Conservation (phyloP, 192 early-diverging fungal species). For the Coemansia sp. region DNA sequence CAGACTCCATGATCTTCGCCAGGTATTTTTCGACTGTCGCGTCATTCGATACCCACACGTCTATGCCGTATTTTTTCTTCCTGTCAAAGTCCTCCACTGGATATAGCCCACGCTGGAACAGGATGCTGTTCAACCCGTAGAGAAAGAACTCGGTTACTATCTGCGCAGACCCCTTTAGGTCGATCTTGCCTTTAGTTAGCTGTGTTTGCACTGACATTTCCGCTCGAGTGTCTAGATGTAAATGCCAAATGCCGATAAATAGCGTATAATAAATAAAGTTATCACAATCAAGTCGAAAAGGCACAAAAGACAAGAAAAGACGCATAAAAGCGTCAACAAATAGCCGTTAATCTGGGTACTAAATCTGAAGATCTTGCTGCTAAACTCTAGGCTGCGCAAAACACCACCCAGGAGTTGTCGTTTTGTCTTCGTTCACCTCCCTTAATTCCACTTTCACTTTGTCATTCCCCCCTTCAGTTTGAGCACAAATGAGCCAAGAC, state of each 20-base stretch:
- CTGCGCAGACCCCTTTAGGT: slow-evolving; percentile 80
- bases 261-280: background rate
- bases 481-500: slow-evolving; percentile 13
- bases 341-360: background rate
- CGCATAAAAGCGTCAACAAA: slow-evolving; percentile 4
- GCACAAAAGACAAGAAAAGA: slow-evolving; percentile 3
- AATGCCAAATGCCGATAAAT: background rate
- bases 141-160: slow-evolving; percentile 92
- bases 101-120: slow-evolving; percentile 93
- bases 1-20: slow-evolving; percentile 72
- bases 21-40: slow-evolving; percentile 75
- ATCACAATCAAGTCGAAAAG: background rate
- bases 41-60: slow-evolving; percentile 78
- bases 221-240: background rate
- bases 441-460: background rate
- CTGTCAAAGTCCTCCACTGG: slow-evolving; percentile 89
- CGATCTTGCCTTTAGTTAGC: slow-evolving; percentile 67
- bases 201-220: slow-evolving; percentile 42
- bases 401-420: background rate
- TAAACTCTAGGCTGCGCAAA: background rate
- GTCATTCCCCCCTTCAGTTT: background rate
- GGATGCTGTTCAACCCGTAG: slow-evolving; percentile 83
- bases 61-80: slow-evolving; percentile 85
- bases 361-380: background rate
- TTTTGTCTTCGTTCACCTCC: background rate